Conservation (phyloP, 305 asterid genomes). For the Nicotiana rustica region DNA sequence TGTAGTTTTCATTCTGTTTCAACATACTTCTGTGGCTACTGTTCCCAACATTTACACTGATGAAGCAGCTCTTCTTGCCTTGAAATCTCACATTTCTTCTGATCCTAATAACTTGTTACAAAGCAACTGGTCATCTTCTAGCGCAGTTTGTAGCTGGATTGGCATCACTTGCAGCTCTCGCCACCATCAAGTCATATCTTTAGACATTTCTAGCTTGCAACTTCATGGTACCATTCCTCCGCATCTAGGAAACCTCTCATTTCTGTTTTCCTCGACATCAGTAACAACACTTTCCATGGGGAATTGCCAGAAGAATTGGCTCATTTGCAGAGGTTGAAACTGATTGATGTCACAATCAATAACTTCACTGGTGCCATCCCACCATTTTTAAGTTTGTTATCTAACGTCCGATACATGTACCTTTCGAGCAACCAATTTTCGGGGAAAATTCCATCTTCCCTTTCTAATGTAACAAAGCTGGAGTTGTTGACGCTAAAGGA, state of each 20-base stretch:
- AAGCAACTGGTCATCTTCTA: conserved; percentile 3
- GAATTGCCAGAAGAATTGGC: conserved; percentile 39
- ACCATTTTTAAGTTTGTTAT: conserved; percentile 33
- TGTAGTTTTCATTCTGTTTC: not conserved
- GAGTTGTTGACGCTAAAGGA: not conserved
- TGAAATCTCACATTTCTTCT: conserved; percentile 1
- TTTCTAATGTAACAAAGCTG: not conserved
- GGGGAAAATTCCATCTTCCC: not conserved
- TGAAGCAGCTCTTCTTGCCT: conserved; percentile 9
- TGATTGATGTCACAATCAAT: conserved; percentile 32
- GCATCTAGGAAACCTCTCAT: conserved; percentile 46
- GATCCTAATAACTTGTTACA: not conserved
- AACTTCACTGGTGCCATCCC: conserved; percentile 40
- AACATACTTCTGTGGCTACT: not conserved
- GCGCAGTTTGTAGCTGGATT: not conserved
- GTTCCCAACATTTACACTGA: not conserved
- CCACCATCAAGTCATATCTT: not conserved
- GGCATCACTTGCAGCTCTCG: not conserved
- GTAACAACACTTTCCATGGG: conserved; percentile 43
- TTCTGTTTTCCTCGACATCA: conserved; percentile 44
- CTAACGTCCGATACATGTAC: conserved; percentile 33
- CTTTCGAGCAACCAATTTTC: conserved; percentile 15
- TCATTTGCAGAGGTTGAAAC: conserved; percentile 34
- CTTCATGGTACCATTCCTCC: conserved; percentile 45
- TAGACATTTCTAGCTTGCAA: conserved; percentile 25